phyloP scores from a whole-genome alignment of 139 green algal species.

The Asterochloris erici region DNA sequence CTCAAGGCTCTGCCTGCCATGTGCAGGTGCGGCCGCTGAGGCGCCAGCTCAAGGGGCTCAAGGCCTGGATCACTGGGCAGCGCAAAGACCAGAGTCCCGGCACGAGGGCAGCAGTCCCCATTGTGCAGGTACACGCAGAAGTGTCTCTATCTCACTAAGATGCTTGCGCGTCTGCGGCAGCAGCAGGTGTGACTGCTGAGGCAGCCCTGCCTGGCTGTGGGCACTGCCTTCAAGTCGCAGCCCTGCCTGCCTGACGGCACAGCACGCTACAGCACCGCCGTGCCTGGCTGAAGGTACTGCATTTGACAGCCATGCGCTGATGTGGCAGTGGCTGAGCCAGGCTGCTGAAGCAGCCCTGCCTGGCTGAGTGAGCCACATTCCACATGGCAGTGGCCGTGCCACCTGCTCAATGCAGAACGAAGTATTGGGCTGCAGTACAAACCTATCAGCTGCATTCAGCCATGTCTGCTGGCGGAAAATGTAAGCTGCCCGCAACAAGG shows the following conservation, averaged over 20 bases:
- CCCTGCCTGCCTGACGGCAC: too few relatives aligned
- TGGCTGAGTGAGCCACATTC: too few relatives aligned
- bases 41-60: conserved; percentile 79
- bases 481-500: not conserved
- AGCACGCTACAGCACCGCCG: too few relatives aligned
- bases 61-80: conserved; percentile 98
- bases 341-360: too few relatives aligned
- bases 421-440: not conserved
- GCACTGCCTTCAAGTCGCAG: too few relatives aligned
- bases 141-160: too few relatives aligned
- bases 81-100: conserved; percentile 97
- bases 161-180: too few relatives aligned
- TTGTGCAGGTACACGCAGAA: conserved; percentile 49
- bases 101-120: conserved; percentile 82
- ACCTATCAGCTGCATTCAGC: not conserved
- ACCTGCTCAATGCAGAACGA: not conserved
- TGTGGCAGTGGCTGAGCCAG: too few relatives aligned
- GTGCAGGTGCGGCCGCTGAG: conserved; percentile 82
- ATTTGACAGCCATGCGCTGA: too few relatives aligned
- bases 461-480: not conserved
- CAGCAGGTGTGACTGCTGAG: too few relatives aligned
- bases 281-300: too few relatives aligned
- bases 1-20: not conserved
- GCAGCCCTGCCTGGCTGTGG: too few relatives aligned
- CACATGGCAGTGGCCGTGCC: not conserved